Conservation (phyloP, 768 basidiomycete species). For the Collybia mongolica region DNA sequence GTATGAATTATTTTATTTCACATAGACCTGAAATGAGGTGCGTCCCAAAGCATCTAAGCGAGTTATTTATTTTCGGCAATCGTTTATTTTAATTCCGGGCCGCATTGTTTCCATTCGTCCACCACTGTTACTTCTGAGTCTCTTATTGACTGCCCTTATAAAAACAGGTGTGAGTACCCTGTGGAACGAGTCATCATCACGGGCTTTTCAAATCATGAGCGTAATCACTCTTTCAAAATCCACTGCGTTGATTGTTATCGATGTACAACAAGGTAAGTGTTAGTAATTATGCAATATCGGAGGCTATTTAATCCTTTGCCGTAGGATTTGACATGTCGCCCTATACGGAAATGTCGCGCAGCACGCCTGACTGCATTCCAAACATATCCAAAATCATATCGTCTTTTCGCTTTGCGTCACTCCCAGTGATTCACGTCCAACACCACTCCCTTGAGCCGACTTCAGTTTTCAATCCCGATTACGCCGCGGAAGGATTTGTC, state of each 20-base stretch:
- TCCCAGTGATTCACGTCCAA: constrained; percentile 19
- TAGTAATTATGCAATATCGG: neutral
- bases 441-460: constrained; percentile 14
- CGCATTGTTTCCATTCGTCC: too few species aligned
- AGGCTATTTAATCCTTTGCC: neutral
- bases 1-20: too few species aligned
- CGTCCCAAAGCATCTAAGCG: too few species aligned
- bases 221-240: neutral
- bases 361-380: neutral
- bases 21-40: too few species aligned
- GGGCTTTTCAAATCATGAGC: too few species aligned
- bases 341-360: neutral
- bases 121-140: too few species aligned
- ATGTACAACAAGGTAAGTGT: constrained; percentile 16
- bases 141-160: too few species aligned
- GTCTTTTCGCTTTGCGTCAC: constrained; percentile 14
- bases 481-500: constrained; percentile 13
- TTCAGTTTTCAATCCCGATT: constrained; percentile 10
- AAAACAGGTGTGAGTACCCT: too few species aligned
- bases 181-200: too few species aligned
- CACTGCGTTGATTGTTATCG: constrained; percentile 14
- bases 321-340: constrained; percentile 12
- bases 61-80: too few species aligned
- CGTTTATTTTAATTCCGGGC: too few species aligned
- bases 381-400: constrained; percentile 7